These are phyloP conservation scores for Puccinia coronata DNA, from an alignment of 1,284 basidiomycete genomes.

Conservation along the genomic window DNA sequence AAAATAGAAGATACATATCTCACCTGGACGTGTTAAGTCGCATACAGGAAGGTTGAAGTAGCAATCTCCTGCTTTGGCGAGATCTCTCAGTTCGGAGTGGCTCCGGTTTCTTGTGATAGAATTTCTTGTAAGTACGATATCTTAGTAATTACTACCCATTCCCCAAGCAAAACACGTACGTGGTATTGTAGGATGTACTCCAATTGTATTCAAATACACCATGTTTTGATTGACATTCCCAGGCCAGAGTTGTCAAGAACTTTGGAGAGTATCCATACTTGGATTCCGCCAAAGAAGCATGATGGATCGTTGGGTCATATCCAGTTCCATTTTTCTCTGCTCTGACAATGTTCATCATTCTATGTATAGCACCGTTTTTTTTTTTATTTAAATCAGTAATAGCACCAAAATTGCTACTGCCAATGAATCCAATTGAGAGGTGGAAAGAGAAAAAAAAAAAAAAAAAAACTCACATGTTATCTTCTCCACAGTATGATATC, in stretches of 20 bases:
- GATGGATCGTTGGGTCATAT: conserved; percentile 42
- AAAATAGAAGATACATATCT: neutral
- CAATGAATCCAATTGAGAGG: neutral
- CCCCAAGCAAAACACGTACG: conserved; percentile 19
- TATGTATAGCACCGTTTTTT: conserved; percentile 10
- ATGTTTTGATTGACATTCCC: conserved; percentile 46
- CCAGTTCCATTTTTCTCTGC: conserved; percentile 45
- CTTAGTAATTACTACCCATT: neutral
- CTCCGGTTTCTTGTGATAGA: neutral
- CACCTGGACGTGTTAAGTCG: conserved; percentile 12
- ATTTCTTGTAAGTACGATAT: neutral
- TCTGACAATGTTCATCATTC: conserved; percentile 49
- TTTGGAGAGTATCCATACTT: conserved; percentile 43
- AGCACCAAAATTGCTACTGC: neutral
- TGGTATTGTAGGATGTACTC: conserved; percentile 17
- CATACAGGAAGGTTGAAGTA: conserved; percentile 49
- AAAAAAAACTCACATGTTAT: conserved; percentile 40
- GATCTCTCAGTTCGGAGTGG: conserved; percentile 18
- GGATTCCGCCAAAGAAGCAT: conserved; percentile 33
- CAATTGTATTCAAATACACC: conserved; percentile 49
- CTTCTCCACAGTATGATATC: conserved; percentile 47
- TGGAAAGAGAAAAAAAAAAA: neutral
- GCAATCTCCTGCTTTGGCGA: conserved; percentile 32
- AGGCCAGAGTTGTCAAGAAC: conserved; percentile 47
- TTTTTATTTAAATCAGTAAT: neutral